A percentile compares a stretch with the other conserved stretches of the same genome.
These are phyloP conservation scores for Beauveria asiatica DNA, from an alignment of 2,329 filamentous ascomycete species.

Conservation along the genomic window DNA sequence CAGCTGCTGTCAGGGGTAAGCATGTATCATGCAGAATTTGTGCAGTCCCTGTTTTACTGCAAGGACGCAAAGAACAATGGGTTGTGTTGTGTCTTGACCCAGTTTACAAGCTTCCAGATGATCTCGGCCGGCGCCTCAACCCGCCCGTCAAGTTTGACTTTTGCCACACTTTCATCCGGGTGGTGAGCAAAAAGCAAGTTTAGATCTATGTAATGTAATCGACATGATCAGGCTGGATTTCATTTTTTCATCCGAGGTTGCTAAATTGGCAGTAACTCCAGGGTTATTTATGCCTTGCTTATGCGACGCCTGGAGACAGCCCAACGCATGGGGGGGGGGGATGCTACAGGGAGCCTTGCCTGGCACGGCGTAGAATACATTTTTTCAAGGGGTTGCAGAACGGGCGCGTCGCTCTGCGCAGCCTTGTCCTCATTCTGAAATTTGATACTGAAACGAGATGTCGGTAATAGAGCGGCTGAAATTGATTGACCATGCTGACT, in stretches of 20 bases:
- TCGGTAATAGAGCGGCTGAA: not conserved
- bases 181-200: not conserved
- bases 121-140: not conserved
- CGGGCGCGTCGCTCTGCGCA: not conserved
- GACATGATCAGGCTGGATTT: not conserved
- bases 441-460: not conserved
- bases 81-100: not conserved
- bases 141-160: not conserved
- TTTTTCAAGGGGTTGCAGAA: not conserved
- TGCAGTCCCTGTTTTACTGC: not conserved
- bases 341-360: too few species aligned
- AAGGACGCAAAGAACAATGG: not conserved
- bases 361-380: not conserved
- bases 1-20: not conserved
- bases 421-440: not conserved
- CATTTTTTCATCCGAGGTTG: not conserved
- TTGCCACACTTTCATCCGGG: not conserved
- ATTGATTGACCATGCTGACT: not conserved
- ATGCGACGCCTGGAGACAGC: not conserved
- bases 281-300: not conserved
- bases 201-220: not conserved
- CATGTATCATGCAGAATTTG: not conserved
- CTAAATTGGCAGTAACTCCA: not conserved
- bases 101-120: conserved; percentile 1
- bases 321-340: too few species aligned